Conservation (phyloP, 2,329 filamentous ascomycete genomes). For the Hymenoscyphus albidus region DNA sequence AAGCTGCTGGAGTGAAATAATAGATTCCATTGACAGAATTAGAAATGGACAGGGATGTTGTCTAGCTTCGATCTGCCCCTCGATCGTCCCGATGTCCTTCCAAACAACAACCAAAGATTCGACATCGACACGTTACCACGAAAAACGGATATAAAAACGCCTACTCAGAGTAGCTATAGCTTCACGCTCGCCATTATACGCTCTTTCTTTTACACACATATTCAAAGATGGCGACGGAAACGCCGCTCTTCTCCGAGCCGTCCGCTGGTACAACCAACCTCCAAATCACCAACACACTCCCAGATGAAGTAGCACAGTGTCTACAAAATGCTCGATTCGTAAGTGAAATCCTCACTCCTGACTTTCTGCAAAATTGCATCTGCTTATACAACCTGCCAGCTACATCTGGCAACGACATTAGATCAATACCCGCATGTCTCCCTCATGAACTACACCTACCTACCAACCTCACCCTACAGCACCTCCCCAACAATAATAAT, state of each 20-base stretch:
- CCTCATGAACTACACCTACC: conserved; percentile 99
- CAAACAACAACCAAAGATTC: conserved; percentile 1
- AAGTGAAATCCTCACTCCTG: conserved; percentile 36
- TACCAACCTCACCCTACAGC: conserved; percentile 70
- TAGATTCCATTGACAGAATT: not conserved
- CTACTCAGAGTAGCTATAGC: not conserved
- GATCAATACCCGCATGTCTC: conserved; percentile 85
- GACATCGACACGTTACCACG: not conserved
- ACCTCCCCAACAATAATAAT: conserved; percentile 83
- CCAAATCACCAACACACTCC: conserved; percentile 65
- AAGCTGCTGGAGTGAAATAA: not conserved
- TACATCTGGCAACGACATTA: conserved; percentile 89
- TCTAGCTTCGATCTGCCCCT: not conserved
- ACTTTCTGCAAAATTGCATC: conserved; percentile 8
- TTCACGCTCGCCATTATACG: too few relatives aligned
- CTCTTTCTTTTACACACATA: not conserved
- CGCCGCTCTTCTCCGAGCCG: conserved; percentile 70
- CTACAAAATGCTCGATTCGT: conserved; percentile 95
- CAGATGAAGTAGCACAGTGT: conserved; percentile 81
- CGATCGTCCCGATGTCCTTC: not conserved
- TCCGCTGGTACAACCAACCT: conserved; percentile 66
- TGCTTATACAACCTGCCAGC: conserved; percentile 49
- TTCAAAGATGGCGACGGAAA: conserved; percentile 39
- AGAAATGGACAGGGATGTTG: not conserved
- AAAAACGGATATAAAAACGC: not conserved